Percentiles rank a stretch among this genome's conserved stretches.
Evolutionary conservation across 2,329 filamentous ascomycete genomes (phyloP).

Genomic region (Apiospora malaysiana): DNA sequence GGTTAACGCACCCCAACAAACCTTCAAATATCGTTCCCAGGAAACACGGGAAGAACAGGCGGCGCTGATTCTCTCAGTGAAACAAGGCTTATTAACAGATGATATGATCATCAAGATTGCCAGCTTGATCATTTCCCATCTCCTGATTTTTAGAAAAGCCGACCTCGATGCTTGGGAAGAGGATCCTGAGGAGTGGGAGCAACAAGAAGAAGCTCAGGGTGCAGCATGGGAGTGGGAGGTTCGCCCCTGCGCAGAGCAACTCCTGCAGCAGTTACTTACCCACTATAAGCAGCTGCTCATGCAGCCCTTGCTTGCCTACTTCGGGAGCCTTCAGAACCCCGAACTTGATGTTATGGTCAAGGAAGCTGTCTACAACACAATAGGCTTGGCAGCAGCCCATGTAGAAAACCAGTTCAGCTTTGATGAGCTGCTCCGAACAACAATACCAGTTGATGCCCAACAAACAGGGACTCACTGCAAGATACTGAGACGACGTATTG

Average conservation of each 20-base stretch:
- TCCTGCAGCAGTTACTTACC: constrained; percentile 89
- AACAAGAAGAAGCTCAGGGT: constrained; percentile 81
- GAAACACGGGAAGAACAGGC: constrained; percentile 79
- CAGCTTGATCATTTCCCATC: constrained; percentile 82
- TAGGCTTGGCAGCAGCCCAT: constrained; percentile 83
- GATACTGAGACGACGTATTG: constrained; percentile 83
- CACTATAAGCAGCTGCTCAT: constrained; percentile 86
- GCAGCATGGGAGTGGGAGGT: constrained; percentile 93
- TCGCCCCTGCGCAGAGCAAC: constrained; percentile 88
- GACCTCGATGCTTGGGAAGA: constrained; percentile 94
- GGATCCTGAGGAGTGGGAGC: constrained; percentile 95
- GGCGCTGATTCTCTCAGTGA: constrained; percentile 71
- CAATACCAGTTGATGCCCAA: constrained; percentile 80
- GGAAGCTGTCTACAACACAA: constrained; percentile 92
- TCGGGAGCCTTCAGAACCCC: constrained; percentile 75
- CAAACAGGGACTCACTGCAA: constrained; percentile 68
- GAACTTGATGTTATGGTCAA: constrained; percentile 77
- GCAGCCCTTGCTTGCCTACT: constrained; percentile 81
- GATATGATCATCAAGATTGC: constrained; percentile 82
- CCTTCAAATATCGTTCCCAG: constrained; percentile 81
- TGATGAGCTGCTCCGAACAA: constrained; percentile 76
- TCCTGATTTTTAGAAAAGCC: constrained; percentile 84
- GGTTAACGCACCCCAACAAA: constrained; percentile 79
- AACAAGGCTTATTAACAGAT: constrained; percentile 75
- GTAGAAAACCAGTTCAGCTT: constrained; percentile 81